Evolutionary conservation across 768 basidiomycete species (phyloP).

Genomic region (Dentipellis sp.): DNA sequence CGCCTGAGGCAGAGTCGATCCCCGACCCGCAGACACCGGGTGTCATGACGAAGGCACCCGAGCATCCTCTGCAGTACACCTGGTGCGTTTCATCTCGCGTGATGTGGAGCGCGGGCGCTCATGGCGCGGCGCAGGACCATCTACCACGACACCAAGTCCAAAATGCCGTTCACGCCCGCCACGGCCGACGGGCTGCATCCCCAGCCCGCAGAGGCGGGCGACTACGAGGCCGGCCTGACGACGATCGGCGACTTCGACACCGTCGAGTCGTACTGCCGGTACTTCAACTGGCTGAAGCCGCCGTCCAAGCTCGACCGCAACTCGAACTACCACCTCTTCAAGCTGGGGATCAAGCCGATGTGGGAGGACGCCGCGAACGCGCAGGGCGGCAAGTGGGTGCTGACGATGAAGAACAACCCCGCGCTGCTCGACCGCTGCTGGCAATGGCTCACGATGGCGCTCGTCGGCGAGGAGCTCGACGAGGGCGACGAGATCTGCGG

Average conservation of each 20-base stretch:
- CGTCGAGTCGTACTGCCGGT: slow-evolving; percentile 83
- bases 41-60: slow-evolving; percentile 53
- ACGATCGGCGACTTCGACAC: slow-evolving; percentile 87
- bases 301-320: slow-evolving; percentile 84
- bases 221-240: slow-evolving; percentile 81
- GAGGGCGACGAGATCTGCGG: slow-evolving; percentile 76
- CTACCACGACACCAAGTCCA: slow-evolving; percentile 81
- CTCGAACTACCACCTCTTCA: slow-evolving; percentile 94
- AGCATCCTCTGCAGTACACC: slow-evolving; percentile 76
- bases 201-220: slow-evolving; percentile 50
- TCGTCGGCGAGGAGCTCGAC: slow-evolving; percentile 69
- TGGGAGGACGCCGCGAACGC: slow-evolving; percentile 95
- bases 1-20: slow-evolving; percentile 70
- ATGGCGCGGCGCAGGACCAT: slow-evolving; percentile 53
- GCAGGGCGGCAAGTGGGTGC: slow-evolving; percentile 89
- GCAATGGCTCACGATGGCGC: slow-evolving; percentile 85
- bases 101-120: not conserved
- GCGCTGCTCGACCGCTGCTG: slow-evolving; percentile 77
- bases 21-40: slow-evolving; percentile 82
- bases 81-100: slow-evolving; percentile 42
- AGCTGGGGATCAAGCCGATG: slow-evolving; percentile 91
- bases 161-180: slow-evolving; percentile 50
- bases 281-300: slow-evolving; percentile 91
- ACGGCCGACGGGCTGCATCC: slow-evolving; percentile 17
- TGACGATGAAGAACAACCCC: slow-evolving; percentile 85